Evolutionary conservation across 2,329 filamentous ascomycete genomes (phyloP), one percentile per base, ranked within the genome.

Genomic region (Arthrobotrys musiformis): DNA sequence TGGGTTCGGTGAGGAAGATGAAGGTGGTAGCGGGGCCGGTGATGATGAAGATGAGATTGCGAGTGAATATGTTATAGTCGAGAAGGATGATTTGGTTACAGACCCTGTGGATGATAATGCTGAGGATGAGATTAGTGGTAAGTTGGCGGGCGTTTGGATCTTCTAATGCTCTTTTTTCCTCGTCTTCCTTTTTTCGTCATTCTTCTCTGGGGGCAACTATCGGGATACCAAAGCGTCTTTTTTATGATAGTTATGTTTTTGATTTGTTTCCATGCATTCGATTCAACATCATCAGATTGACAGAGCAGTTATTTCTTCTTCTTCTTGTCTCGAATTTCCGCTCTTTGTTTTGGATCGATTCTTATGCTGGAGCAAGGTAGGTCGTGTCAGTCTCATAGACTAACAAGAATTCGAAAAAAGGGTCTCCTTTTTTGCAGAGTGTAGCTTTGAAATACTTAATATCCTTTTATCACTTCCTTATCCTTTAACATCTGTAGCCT

Each of bases 11-110:
- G 63, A 56, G 17, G 73, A 66, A 2, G 69, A 58, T 8, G 73
- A 66, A 46, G 50, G n/a, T n/a, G n/a, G n/a, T n/a, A 48, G n/a
- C 48, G 30, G n/a, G 40, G 19, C 17, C n/a, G 40, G 5, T 42
- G 52, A 15, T 73, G 79, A 78, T 22, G 70, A 58, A 9, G 62
- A 77, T 66, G 79, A 77, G 60, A 30, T 78, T 69, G 46, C 13
- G 19, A 50, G 42, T 33, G 46, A 78, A 77, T 33, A 64, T 52
- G 68, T 58, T 4, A 74, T 74, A 66, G 79, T 68, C 3, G 70
- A 74, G 8, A 78, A 78, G 26, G 69, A 70, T n/a, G 77, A 73
- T 11, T 61, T 60, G 2, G 69, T 78, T 9, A 69, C 61, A 52
- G 79, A 79, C 17, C 64, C 79, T 17, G 7, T 50, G 13, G 46